Conservation (phyloP, 83 land plant genomes). For the Picea engelmannii region DNA sequence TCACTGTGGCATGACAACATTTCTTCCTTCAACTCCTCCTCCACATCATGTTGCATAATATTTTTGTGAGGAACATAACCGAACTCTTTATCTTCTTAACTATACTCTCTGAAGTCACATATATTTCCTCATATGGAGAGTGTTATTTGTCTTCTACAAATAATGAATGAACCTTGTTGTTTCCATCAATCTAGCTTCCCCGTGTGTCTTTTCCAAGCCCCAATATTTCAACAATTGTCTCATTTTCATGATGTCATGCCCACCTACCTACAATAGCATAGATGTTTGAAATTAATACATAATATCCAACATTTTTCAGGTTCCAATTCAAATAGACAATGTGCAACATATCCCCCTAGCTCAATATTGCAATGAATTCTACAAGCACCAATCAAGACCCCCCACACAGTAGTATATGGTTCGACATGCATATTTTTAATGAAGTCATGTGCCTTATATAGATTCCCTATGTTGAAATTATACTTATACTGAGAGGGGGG, state of each 20-base stretch:
- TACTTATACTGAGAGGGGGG: too few species aligned
- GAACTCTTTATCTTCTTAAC: neutral
- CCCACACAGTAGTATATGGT: neutral
- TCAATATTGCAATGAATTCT: too few species aligned
- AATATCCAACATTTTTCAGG: neutral
- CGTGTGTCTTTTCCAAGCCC: neutral
- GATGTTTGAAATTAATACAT: neutral
- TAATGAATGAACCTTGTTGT: slow-evolving; percentile 3
- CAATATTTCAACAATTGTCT: neutral
- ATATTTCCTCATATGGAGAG: neutral
- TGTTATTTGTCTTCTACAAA: neutral
- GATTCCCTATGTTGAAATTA: too few species aligned
- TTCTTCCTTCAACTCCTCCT: neutral
- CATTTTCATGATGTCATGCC: neutral
- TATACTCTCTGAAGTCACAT: neutral
- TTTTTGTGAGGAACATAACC: neutral
- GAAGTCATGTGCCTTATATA: neutral
- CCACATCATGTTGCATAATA: slow-evolving; percentile 1
- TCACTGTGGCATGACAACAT: neutral
- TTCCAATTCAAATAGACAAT: neutral
- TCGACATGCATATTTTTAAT: neutral
- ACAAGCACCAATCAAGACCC: neutral
- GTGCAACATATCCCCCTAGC: neutral
- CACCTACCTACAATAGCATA: neutral
- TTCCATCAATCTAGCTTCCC: neutral